Percentiles rank a stretch among this genome's conserved stretches.
phyloP scores from a whole-genome alignment of 1,284 basidiomycete species.

The Stygiomarasmius scandens region DNA sequence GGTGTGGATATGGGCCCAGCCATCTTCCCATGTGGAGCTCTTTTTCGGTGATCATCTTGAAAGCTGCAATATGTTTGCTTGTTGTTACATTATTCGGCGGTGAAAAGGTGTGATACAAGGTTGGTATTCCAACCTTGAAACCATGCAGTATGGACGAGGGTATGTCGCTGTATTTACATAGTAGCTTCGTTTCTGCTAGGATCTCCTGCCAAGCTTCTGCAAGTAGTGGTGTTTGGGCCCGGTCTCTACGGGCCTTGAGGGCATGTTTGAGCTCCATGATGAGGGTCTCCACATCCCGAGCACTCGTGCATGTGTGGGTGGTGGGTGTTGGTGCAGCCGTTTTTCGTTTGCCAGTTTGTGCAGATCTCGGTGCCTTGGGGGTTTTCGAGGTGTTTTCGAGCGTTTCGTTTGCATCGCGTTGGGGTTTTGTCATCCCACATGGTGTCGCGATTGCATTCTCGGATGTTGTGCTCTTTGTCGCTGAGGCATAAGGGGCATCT shows the following conservation, averaged over 20 bases:
- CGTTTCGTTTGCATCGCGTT: constrained; percentile 1
- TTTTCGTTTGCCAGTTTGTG: neutral
- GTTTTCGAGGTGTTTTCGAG: constrained; percentile 13
- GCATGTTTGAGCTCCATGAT: constrained; percentile 14
- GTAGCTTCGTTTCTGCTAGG: neutral
- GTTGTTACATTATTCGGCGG: neutral
- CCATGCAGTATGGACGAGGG: constrained; percentile 5
- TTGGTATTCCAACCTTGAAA: constrained; percentile 11
- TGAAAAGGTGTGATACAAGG: constrained; percentile 9
- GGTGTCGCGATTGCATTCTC: constrained; percentile 13
- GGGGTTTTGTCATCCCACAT: constrained; percentile 18
- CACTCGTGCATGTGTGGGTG: constrained; percentile 9
- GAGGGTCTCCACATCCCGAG: constrained; percentile 1
- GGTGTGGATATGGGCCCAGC: constrained; percentile 11
- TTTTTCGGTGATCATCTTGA: neutral
- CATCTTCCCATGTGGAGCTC: neutral
- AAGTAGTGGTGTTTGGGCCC: constrained; percentile 5
- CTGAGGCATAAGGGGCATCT: constrained; percentile 29
- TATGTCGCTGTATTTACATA: constrained; percentile 8
- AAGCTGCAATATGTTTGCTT: neutral
- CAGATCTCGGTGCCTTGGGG: constrained; percentile 1
- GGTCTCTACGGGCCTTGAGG: neutral
- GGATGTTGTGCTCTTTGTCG: constrained; percentile 19
- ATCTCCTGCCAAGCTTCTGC: neutral
- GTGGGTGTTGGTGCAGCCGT: constrained; percentile 17